Evolutionary conservation across 108 stramenopile species (phyloP), one percentile per base, ranked within the genome.

Genomic region (Schizochytrium sp.): DNA sequence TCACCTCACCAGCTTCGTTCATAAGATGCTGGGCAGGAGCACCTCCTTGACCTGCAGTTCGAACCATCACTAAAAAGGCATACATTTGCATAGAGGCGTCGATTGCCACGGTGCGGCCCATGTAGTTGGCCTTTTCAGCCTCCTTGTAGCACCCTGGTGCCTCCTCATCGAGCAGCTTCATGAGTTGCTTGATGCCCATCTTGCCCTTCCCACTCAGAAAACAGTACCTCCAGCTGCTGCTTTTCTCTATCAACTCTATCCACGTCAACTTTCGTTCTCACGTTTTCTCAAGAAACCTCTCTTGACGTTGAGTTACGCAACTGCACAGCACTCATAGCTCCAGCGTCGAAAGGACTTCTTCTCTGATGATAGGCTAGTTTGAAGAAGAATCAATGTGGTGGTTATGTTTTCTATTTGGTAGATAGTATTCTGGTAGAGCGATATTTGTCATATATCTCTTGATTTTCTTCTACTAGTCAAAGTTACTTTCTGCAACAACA

Each of bases 31-130:
- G 38, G 41, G 93, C 89, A 3, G 92, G 92, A 49, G 41, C 89
- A 10, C 92, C 93, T 0, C 38, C 72, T 17, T 12, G 41, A 4
- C 47, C 15, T 3, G 46, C 59, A 8, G 88, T 58, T 4, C 47
- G 45, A 57, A 46, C 56, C 88, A 42, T 72, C 17, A 89, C 73
- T 83, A 99, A 91, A 91, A 99, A 99, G 91, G 98, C 98, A 92
- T 99, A 99, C 91, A 99, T 98, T 46, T 96, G 94, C 98, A 99
- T 99, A 40, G 96, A 96, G 46, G 99, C 99, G 92, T 99, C 99
- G 89, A 99, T 95, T 58, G 98, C 99, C 40, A 99, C 94, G 89
- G 96, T 98, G 45, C 98, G 96, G 38, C 99, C 98, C 46, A 90
- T 38, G 72, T 57, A 90, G 88, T 42, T 72, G 45, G 76, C 12